Base-by-base conservation (phyloP, 805 yeast genomes). In the Tetrapisispora iriomotensis region DNA sequence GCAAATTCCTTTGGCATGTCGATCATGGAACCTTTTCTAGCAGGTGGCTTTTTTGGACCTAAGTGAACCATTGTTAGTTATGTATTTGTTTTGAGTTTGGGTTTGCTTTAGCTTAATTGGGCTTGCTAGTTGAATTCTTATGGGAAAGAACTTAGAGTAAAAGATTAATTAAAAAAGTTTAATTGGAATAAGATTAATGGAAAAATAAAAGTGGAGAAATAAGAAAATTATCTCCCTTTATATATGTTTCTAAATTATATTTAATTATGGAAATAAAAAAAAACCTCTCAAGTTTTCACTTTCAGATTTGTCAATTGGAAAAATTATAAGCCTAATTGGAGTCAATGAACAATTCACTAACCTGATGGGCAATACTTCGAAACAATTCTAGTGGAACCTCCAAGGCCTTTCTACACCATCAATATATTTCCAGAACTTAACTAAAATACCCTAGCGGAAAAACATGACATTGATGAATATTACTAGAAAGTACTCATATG, bases 1-100 rank as follows among this genome's bases (percentile, higher is more conserved):
- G 24, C 19, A 25, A 84, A 65, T 42, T 67, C 74, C 44, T 69
- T 72, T 37, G 90, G 82, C 41, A 84, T 79, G 49, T 78, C 84
- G 34, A 76, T 68, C 71, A 71, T 66, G 22, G 79, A 71, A 34
- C 79, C 80, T 67, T 70, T 82, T 68, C 92, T 80, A 59, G 76
- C 74, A 46, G 83, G 88, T 40, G 92, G 92, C 50, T 74, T 74
- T 60, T 81, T 79, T 45, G 94, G 90, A 58, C 92, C 94, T 56
- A 82, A 71, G 63, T 77, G 84, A 62, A 82, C 94, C 94, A 82
- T 82, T 51, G 43, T 64, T 34, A 29, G 2, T 29, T 26, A 17
- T 21, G 12, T 10, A 3, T 24, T 21, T 28, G 29, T 29, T 35
- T 14, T 19, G 37, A 22, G 26, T 21, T 9, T 4, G 18, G 6